A percentile compares a stretch with the other conserved stretches of the same genome.
phyloP scores from a whole-genome alignment of 768 basidiomycete species.

The Trametes elegans region DNA sequence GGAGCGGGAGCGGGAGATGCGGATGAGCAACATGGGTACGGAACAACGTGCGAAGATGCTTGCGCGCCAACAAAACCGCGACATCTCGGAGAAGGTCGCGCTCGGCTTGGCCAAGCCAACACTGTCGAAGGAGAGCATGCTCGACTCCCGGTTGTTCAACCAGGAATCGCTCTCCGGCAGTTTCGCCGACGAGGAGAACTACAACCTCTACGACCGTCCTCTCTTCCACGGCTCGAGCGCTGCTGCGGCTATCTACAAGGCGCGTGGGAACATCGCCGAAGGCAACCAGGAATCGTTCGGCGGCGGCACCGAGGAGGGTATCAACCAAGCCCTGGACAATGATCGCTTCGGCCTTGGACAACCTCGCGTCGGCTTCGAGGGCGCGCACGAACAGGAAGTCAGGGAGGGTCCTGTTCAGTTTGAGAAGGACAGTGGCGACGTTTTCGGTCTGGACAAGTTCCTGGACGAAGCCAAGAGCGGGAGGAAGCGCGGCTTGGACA shows the following conservation, averaged over 20 bases:
- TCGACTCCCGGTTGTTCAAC: slow-evolving; percentile 97
- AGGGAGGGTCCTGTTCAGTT: slow-evolving; percentile 96
- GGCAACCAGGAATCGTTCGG: slow-evolving; percentile 92
- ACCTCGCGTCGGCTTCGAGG: slow-evolving; percentile 85
- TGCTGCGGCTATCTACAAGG: slow-evolving; percentile 99
- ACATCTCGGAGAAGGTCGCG: slow-evolving; percentile 99
- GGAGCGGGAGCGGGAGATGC: slow-evolving; percentile 95
- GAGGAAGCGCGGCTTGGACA: slow-evolving; percentile 85
- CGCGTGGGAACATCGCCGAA: slow-evolving; percentile 79
- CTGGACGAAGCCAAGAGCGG: slow-evolving; percentile 96
- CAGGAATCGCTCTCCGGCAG: slow-evolving; percentile 79
- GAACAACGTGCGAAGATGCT: slow-evolving; percentile 96
- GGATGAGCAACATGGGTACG: slow-evolving; percentile 98
- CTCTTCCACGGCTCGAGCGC: slow-evolving; percentile 96
- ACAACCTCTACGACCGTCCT: slow-evolving; percentile 91
- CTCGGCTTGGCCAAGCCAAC: slow-evolving; percentile 97
- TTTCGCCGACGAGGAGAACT: slow-evolving; percentile 93
- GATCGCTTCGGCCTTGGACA: slow-evolving; percentile 92
- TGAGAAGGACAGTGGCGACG: slow-evolving; percentile 96
- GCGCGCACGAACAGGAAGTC: slow-evolving; percentile 80
- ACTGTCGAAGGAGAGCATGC: slow-evolving; percentile 92
- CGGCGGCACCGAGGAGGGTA: slow-evolving; percentile 94
- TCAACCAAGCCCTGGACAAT: slow-evolving; percentile 84
- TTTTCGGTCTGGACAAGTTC: slow-evolving; percentile 96
- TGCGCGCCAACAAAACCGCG: slow-evolving; percentile 94